Base-by-base conservation (phyloP, 192 early-diverging fungal genomes). In the Backusella macrospora region DNA sequence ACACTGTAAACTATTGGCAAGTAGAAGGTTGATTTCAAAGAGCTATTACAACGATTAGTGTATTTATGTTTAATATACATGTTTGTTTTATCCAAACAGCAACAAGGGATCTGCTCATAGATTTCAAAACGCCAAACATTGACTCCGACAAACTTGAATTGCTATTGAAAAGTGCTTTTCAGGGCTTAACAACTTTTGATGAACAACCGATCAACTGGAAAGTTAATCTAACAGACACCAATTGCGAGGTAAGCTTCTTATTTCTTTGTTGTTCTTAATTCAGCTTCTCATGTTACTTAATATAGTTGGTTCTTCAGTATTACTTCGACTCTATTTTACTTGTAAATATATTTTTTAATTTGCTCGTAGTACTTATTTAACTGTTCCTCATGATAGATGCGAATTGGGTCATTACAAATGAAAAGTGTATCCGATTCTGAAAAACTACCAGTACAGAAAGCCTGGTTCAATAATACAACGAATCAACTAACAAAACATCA, bases 321-420 rank as follows among this genome's bases (percentile, higher is more conserved):
- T 26, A 59, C 12, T 59, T 59, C 26, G 21, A 59, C 26, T 59
- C 21, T 4, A 3, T 23, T 59, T 23, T 59, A 59, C 10, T 26
- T 5, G 52, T 59, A 59, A 59, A 18, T 9, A 8, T 0, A 10
- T 9, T 4, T 43, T 9, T 43, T 10, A 9, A 59, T 23, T 4
- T 49, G 7, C 10, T 21, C 8, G 12, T 59, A 3, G 2, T 59
- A 34, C 29, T 34, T 34, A 34, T 1, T 34, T 34, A 2, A 34
- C 2, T 34, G 29, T 34, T 34, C 29, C 29, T 34, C 29, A 59
- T 59, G 26, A 23, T 59, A 59, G 52, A 59, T 59, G 21, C 8
- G 52, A 59, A 59, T 59, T 23, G 52, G 52, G 3, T 59, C 52
- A 12, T 59, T 59, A 59, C 52, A 59, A 14, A 23, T 59, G 52